Percentiles rank a stretch among this genome's conserved stretches.
phyloP scores from a whole-genome alignment of 2,329 filamentous ascomycete genomes.

The Volutella citrinella region DNA sequence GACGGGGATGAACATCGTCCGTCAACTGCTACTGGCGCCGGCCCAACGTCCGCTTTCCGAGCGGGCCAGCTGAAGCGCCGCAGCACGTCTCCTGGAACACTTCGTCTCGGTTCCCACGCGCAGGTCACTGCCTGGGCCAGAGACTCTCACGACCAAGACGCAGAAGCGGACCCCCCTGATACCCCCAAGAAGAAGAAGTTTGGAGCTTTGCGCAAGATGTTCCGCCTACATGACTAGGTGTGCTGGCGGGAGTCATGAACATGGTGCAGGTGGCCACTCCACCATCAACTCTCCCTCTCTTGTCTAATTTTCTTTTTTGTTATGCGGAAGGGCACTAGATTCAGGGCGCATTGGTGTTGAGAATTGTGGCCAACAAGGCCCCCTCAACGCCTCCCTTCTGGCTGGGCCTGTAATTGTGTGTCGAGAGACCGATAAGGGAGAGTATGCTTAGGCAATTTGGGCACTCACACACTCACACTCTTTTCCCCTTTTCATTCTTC shows the following conservation, averaged over 20 bases:
- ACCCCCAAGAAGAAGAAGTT: slow-evolving; percentile 63
- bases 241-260: neutral
- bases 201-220: slow-evolving; percentile 61
- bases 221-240: slow-evolving; percentile 48
- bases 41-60: slow-evolving; percentile 23
- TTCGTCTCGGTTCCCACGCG: slow-evolving; percentile 14
- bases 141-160: slow-evolving; percentile 2
- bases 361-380: too few relatives aligned
- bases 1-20: slow-evolving; percentile 28
- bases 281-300: neutral
- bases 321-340: too few relatives aligned
- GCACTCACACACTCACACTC: too few relatives aligned
- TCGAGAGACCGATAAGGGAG: too few relatives aligned
- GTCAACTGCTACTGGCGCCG: slow-evolving; percentile 31
- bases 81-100: slow-evolving; percentile 33
- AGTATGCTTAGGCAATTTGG: too few relatives aligned
- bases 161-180: slow-evolving; percentile 12
- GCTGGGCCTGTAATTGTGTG: too few relatives aligned
- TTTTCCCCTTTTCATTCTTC: too few relatives aligned
- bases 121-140: slow-evolving; percentile 4
- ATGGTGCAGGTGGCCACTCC: neutral
- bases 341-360: too few relatives aligned
- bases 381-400: too few relatives aligned
- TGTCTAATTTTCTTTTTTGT: neutral
- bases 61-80: slow-evolving; percentile 34